Conservation (phyloP, 2,329 filamentous ascomycete genomes). For the Claviceps africana region DNA sequence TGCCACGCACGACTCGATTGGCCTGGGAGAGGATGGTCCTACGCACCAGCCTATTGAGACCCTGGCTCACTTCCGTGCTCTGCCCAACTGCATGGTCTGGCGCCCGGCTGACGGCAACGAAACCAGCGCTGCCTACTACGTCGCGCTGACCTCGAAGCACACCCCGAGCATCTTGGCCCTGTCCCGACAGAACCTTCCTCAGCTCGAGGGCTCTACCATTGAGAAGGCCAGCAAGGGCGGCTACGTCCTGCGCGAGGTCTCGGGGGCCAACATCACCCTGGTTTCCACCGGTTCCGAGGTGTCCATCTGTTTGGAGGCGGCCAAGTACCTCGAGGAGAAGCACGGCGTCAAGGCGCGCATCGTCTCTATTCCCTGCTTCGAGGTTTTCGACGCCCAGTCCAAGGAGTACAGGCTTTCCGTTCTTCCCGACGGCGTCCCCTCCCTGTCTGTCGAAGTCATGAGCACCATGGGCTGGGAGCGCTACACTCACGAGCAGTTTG, state of each 20-base stretch:
- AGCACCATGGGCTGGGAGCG: conserved; percentile 96
- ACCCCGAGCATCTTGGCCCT: conserved; percentile 90
- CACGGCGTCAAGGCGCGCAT: conserved; percentile 78
- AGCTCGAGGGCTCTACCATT: conserved; percentile 87
- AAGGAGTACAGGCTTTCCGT: conserved; percentile 93
- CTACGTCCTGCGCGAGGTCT: conserved; percentile 75
- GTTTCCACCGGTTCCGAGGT: conserved; percentile 96
- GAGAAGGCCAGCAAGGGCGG: conserved; percentile 88
- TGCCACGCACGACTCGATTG: conserved; percentile 97
- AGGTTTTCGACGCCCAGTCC: conserved; percentile 85
- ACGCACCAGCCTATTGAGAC: conserved; percentile 99
- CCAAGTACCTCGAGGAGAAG: conserved; percentile 81
- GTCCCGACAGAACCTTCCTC: conserved; percentile 94
- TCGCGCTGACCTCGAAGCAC: conserved; percentile 75
- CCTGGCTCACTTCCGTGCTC: conserved; percentile 91
- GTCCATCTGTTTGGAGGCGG: conserved; percentile 80
- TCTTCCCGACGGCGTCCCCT: conserved; percentile 85
- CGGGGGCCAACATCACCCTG: conserved; percentile 75
- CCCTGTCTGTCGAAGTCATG: conserved; percentile 92
- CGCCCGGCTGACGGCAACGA: conserved; percentile 97
- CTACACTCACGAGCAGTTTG: conserved; percentile 46
- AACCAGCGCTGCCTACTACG: conserved; percentile 94
- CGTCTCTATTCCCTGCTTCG: conserved; percentile 90
- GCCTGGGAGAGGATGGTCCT: conserved; percentile 94
- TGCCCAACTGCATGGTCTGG: conserved; percentile 99